Evolutionary conservation across 2,329 filamentous ascomycete species (phyloP).

Genomic region (Trichoderma atroviride): DNA sequence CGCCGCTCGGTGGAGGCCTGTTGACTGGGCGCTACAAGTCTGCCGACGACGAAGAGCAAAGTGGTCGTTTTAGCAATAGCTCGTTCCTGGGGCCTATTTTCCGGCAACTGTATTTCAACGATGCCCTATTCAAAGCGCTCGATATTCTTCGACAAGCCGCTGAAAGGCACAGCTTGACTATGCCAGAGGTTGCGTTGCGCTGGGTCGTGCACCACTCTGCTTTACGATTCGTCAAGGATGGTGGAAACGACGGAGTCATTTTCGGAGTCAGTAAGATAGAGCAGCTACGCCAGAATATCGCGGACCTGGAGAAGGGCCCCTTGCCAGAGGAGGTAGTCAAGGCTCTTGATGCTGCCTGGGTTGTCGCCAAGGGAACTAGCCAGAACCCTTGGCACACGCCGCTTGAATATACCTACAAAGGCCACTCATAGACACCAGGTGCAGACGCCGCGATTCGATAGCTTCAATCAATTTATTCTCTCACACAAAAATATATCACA

Average conservation of each 20-base stretch:
- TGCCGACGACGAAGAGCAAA: neutral
- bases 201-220: slow-evolving; percentile 69
- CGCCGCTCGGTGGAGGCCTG: slow-evolving; percentile 15
- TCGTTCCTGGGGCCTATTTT: slow-evolving; percentile 9
- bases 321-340: slow-evolving; percentile 70
- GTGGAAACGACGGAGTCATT: slow-evolving; percentile 52
- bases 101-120: slow-evolving; percentile 60
- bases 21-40: slow-evolving; percentile 12
- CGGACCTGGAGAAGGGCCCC: slow-evolving; percentile 60
- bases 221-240: slow-evolving; percentile 41
- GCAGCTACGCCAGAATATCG: slow-evolving; percentile 55
- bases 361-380: slow-evolving; percentile 12
- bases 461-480: neutral
- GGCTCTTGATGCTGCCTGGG: slow-evolving; percentile 28
- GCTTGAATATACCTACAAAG: slow-evolving; percentile 17
- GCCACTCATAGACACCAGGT: neutral
- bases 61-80: slow-evolving; percentile 4
- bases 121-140: slow-evolving; percentile 59
- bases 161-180: slow-evolving; percentile 63
- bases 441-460: neutral
- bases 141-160: slow-evolving; percentile 63
- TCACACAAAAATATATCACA: neutral
- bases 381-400: slow-evolving; percentile 15
- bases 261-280: slow-evolving; percentile 53
- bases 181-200: slow-evolving; percentile 69